Percentiles rank a stretch among this genome's conserved stretches.
phyloP scores from a whole-genome alignment of 2,329 filamentous ascomycete genomes.

The Aspergillus tubingensis region DNA sequence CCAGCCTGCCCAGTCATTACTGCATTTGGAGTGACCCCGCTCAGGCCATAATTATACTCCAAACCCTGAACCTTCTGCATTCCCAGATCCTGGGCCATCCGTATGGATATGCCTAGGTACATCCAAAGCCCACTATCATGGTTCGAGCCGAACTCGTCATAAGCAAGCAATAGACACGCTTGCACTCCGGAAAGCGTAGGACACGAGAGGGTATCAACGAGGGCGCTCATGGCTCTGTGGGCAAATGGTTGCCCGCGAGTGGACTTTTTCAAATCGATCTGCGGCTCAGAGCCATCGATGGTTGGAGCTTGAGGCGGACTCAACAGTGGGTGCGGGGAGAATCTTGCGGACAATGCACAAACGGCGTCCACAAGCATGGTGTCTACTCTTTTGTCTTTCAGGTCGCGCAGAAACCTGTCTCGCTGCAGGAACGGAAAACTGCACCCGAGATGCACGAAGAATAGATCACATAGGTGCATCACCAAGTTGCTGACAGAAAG shows the following conservation, averaged over 20 bases:
- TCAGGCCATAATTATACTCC: slow-evolving; percentile 55
- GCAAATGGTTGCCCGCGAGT: slow-evolving; percentile 78
- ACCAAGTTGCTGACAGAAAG: slow-evolving; percentile 74
- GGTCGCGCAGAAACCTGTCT: slow-evolving; percentile 70
- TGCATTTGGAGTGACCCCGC: slow-evolving; percentile 58
- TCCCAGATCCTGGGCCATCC: slow-evolving; percentile 77
- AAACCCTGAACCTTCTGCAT: slow-evolving; percentile 80
- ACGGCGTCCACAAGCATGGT: slow-evolving; percentile 84
- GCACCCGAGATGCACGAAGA: slow-evolving; percentile 80
- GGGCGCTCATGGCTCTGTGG: slow-evolving; percentile 77
- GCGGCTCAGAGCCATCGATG: slow-evolving; percentile 42
- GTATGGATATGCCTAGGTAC: slow-evolving; percentile 85
- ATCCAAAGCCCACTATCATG: slow-evolving; percentile 92
- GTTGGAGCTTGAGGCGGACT: slow-evolving; percentile 54
- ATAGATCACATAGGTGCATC: slow-evolving; percentile 73
- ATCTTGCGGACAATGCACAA: slow-evolving; percentile 78
- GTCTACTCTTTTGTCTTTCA: slow-evolving; percentile 79
- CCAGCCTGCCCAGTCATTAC: slow-evolving; percentile 49
- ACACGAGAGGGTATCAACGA: slow-evolving; percentile 79
- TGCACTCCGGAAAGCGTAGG: slow-evolving; percentile 83
- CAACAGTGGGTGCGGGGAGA: slow-evolving; percentile 64
- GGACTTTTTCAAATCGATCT: slow-evolving; percentile 48
- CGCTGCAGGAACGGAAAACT: slow-evolving; percentile 81
- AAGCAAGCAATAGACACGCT: slow-evolving; percentile 78
- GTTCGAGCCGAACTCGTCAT: slow-evolving; percentile 84